Evolutionary conservation across 2,329 filamentous ascomycete species (phyloP), one percentile per base, ranked within the genome.

Genomic region (Xylaria sp.): DNA sequence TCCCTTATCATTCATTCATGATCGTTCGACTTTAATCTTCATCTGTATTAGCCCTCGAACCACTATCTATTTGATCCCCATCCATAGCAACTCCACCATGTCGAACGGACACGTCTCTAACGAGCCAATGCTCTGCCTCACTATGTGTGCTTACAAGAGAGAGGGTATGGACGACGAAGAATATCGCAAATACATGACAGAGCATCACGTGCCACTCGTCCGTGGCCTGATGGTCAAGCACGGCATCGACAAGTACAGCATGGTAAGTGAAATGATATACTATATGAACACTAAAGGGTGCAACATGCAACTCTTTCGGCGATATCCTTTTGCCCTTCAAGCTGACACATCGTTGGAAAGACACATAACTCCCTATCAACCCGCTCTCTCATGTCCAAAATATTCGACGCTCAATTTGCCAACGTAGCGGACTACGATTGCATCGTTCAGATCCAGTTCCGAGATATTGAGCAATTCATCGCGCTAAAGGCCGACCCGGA

Each of bases 391-490:
- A 65, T 65, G 53, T 29, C 27, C 62, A 51, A 65, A 54, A 59
- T 65, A n/a, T 65, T 65, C 37, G 62, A 65, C 23, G 29, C 53
- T 23, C 53, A 59, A 18, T 59, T 65, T 27, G 29, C 54, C 12
- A 65, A 59, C 29, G 23, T 65, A 2, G 62, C 62, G 1, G 62
- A 65, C 35, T 65, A 59, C 62, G 55, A 65, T 54, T 65, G 62
- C 25, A 50, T 65, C 35, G 32, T 59, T 12, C 62, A 65, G 27
- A 59, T 65, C 9, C 53, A 59, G 23, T 65, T 65, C 29, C 42
- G 54, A 23, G 62, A 65, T 23, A 42, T 65, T 35, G 32, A 65
- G 18, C 42, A 59, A 12, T 65, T 59, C 29, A 59, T 59, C 27
- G 42, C 53, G 2, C 29, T 65, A 4, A 65, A 65, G 55, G 40